Evolutionary conservation across 495 filamentous ascomycete species (phyloP).

Genomic region (Neurospora sp.): DNA sequence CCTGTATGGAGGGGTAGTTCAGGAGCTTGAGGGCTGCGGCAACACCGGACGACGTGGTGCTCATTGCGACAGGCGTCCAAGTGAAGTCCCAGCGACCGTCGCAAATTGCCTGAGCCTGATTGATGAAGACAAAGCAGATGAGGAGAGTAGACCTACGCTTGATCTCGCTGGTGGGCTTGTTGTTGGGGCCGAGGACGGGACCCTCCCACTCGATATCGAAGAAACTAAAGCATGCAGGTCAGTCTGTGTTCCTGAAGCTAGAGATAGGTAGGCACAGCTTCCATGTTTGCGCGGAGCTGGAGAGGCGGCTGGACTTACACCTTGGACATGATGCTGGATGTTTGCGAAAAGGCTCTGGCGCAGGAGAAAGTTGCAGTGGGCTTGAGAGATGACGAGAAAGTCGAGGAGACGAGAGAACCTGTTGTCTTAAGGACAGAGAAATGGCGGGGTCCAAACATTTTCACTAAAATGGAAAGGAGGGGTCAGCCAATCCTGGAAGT

Average conservation of each 20-base stretch:
- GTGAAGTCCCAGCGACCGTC: neutral
- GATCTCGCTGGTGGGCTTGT: constrained; percentile 46
- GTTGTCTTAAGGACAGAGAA: constrained; percentile 17
- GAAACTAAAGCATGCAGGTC: constrained; percentile 15
- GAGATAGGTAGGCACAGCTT: neutral
- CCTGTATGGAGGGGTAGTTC: neutral
- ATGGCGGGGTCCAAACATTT: constrained; percentile 34
- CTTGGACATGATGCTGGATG: constrained; percentile 22
- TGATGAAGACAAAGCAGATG: constrained; percentile 8
- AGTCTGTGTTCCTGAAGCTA: constrained; percentile 2
- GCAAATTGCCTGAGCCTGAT: neutral
- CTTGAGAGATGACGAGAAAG: constrained; percentile 15
- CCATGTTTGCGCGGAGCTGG: neutral
- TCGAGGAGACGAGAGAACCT: constrained; percentile 23
- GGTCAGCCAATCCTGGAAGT: constrained; percentile 17
- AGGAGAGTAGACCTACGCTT: constrained; percentile 45
- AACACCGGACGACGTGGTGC: neutral
- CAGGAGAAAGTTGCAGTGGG: constrained; percentile 18
- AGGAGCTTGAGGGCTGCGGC: neutral
- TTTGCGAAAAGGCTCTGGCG: constrained; percentile 22
- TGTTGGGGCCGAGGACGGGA: constrained; percentile 46
- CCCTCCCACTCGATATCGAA: constrained; percentile 52
- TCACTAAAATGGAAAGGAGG: constrained; percentile 16
- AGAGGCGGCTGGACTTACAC: constrained; percentile 19
- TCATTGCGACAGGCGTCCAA: neutral